Evolutionary conservation across 768 basidiomycete genomes (phyloP), one percentile per base, ranked within the genome.

Genomic region (Leccinum incarnatum): DNA sequence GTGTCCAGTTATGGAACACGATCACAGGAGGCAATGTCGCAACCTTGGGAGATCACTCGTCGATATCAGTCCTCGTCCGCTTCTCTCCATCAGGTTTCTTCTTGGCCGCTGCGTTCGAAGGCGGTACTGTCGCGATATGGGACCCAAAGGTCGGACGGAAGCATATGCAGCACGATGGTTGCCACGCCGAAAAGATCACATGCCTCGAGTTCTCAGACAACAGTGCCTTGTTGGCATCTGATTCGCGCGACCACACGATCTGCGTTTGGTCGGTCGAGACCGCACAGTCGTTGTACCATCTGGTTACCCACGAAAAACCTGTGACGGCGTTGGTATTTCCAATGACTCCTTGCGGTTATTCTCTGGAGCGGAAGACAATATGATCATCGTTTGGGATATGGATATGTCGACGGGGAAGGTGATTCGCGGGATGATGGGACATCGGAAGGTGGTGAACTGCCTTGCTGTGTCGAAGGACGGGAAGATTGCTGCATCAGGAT

Each of bases 361-460:
- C 30, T 74, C 72, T 2, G 67, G 71, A 15, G 64, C 64, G 2
- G 60, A 62, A 37, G 68, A 73, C 34, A 64, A 66, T 5, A 48
- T 66, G 6, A 29, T 69, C 34, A 63, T 68, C 15, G 27, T 69
- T 19, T 71, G 72, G 23, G 23, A 23, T 23, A 23, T 23, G 71
- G 62, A 71, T 36, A 47, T 59, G 57, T 46, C 51, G 6, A 57
- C 29, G 0, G 68, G 65, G 23, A 62, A 58, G 46, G 3, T 61
- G 14, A 42, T 64, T 34, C 58, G 58, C 2, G 59, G 58, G 17
- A 53, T 72, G 57, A 65, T 54, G 51, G 66, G 72, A 0, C 70
- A 72, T 55, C 62, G 36, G 6, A 59, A 56, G 23, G 4, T 40
- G 2, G 61, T 65, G 29, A 57, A 54, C 10, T 66, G 64, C 8